Evolutionary conservation across 192 early-diverging fungal genomes (phyloP), one percentile per base, ranked within the genome.

Genomic region (Coemansia umbellata): DNA sequence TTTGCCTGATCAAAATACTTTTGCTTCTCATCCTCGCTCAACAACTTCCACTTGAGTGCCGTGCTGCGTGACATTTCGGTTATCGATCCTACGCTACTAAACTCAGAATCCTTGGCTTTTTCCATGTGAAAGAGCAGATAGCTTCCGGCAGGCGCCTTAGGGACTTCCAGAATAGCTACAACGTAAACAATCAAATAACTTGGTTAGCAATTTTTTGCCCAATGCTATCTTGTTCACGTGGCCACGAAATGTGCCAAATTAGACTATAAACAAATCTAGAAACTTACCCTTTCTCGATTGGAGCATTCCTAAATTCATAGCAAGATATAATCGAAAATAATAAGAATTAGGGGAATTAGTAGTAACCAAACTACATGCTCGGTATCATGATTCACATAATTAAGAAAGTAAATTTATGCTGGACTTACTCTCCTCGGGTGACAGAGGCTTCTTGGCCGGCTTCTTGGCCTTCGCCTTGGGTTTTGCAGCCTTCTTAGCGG

Each of bases 1-100:
- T 56, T 23, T 19, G 35, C 28, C 28, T 54, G 5, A 8, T 28
- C 6, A 19, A 15, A 19, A 35, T 61, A 69, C 18, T 15, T 6
- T 15, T 45, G 36, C 61, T 65, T 64, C 5, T 55, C 39, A 0
- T 19, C 14, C 2, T 60, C 73, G 35, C 24, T 17, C 43, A 76
- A 14, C 8, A 31, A 17, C 17, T 27, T 35, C 73, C 73, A 76
- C 26, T 33, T 51, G 2, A 35, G n/a, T 28, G 65, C 21, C 24
- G n/a, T 30, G 7, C 14, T 13, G 10, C 59, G 58, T 27, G 64
- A 31, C 1, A 47, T 32, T 22, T 57, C 45, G 5, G 23, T n/a
- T 14, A 45, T 19, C 1, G 21, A 10, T 15, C 11, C 43, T 6
- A 24, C 26, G 43, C 23, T 13, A 26, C 24, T 5, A n/a, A n/a